Percentiles rank a stretch among this genome's conserved stretches.
These are phyloP conservation scores for Flaveria ramosissima DNA, from an alignment of 129 eudicot genomes.

Conservation along the genomic window DNA sequence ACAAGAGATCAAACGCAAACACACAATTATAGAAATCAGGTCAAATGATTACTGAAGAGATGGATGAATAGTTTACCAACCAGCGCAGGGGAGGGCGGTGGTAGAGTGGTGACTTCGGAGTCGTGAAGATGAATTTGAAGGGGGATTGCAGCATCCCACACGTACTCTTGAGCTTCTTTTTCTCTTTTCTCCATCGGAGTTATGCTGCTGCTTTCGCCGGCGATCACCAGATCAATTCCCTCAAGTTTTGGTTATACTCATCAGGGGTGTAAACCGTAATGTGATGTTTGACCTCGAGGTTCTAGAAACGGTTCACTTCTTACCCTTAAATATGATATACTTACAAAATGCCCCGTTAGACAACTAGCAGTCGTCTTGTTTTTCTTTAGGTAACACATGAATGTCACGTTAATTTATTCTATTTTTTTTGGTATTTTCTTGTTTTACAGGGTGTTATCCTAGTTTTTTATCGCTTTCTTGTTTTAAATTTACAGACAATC, in stretches of 20 bases:
- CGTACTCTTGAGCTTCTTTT: slow-evolving; percentile 67
- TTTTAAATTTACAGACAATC: too few relatives aligned
- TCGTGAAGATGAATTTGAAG: slow-evolving; percentile 96
- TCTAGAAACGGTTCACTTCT: neutral
- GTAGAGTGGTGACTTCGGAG: slow-evolving; percentile 95
- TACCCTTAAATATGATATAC: neutral
- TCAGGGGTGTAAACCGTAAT: slow-evolving; percentile 5
- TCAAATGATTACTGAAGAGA: neutral
- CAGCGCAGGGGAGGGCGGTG: slow-evolving; percentile 89
- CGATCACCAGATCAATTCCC: slow-evolving; percentile 28
- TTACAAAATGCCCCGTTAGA: neutral
- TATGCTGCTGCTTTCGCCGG: slow-evolving; percentile 23
- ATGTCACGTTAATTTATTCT: too few relatives aligned
- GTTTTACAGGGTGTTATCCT: too few relatives aligned
- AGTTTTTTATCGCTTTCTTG: too few relatives aligned
- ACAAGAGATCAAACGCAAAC: slow-evolving; percentile 2
- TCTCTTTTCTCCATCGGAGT: slow-evolving; percentile 43
- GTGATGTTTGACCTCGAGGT: slow-evolving; percentile 14
- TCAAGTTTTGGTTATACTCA: slow-evolving; percentile 26
- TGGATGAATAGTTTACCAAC: slow-evolving; percentile 30
- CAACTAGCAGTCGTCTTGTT: too few relatives aligned
- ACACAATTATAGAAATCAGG: neutral
- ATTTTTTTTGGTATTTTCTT: too few relatives aligned
- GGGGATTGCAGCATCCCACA: slow-evolving; percentile 93
- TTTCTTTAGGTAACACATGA: too few relatives aligned